Evolutionary conservation across 306 rosid genomes (phyloP).

Genomic region (Vachellia pachyceras): DNA sequence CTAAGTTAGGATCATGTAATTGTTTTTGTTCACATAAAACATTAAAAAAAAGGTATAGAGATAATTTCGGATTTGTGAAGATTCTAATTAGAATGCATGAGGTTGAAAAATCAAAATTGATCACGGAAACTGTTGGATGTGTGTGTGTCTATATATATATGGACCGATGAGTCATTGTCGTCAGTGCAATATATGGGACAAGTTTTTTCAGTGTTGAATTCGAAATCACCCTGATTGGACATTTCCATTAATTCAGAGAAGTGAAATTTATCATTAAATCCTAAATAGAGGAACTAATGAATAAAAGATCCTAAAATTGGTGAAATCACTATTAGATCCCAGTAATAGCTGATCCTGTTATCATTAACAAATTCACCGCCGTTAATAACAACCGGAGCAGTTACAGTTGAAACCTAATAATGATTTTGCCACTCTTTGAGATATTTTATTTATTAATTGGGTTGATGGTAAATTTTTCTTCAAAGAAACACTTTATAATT

Average conservation of each 20-base stretch:
- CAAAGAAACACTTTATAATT: too few relatives aligned
- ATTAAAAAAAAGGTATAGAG: neutral
- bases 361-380: too few relatives aligned
- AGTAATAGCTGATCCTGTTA: too few relatives aligned
- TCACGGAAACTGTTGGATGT: constrained; percentile 7
- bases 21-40: neutral
- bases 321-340: too few relatives aligned
- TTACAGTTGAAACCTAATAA: too few relatives aligned
- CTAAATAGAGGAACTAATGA: too few relatives aligned
- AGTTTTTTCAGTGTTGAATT: neutral
- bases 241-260: neutral
- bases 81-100: neutral
- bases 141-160: neutral
- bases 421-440: too few relatives aligned
- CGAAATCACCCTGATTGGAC: neutral
- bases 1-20: neutral
- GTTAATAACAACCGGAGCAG: too few relatives aligned
- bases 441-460: too few relatives aligned
- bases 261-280: too few relatives aligned
- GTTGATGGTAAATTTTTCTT: too few relatives aligned
- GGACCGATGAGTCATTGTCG: constrained; percentile 21
- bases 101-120: constrained; percentile 4
- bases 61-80: neutral
- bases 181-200: neutral
- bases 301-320: too few relatives aligned